Evolutionary conservation across 768 basidiomycete genomes (phyloP).

Genomic region (Rhodotorula babjevae): DNA sequence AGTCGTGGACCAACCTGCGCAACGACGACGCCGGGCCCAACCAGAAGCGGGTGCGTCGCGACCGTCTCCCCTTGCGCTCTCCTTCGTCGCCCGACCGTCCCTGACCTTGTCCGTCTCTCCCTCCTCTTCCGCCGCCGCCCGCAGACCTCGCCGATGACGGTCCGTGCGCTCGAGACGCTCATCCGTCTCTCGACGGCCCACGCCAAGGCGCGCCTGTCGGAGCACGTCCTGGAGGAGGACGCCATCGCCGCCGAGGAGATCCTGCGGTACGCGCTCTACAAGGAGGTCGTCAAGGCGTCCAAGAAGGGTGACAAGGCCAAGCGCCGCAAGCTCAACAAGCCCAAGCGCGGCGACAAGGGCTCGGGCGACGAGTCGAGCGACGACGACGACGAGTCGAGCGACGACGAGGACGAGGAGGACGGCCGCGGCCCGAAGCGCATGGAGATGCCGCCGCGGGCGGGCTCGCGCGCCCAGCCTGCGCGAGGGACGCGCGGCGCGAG

Average conservation of each 20-base stretch:
- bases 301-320: constrained; percentile 17
- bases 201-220: constrained; percentile 85
- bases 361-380: constrained; percentile 24
- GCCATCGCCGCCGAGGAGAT: constrained; percentile 88
- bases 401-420: constrained; percentile 15
- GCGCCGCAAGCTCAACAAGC: constrained; percentile 32
- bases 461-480: not conserved
- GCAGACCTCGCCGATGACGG: constrained; percentile 93
- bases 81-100: constrained; percentile 17
- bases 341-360: constrained; percentile 23
- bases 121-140: not conserved
- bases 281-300: constrained; percentile 61
- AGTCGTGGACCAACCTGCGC: constrained; percentile 81
- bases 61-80: not conserved
- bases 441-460: constrained; percentile 21
- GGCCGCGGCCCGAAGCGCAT: constrained; percentile 15
- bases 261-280: constrained; percentile 94
- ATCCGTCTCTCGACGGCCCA: constrained; percentile 98
- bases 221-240: constrained; percentile 76
- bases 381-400: constrained; percentile 3
- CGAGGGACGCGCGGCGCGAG: not conserved
- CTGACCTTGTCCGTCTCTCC: no score
- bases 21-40: constrained; percentile 90
- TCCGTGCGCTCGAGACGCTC: constrained; percentile 95
- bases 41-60: constrained; percentile 64